phyloP scores from a whole-genome alignment of 176 grass and related monocot species.

The Carex myosuroides region DNA sequence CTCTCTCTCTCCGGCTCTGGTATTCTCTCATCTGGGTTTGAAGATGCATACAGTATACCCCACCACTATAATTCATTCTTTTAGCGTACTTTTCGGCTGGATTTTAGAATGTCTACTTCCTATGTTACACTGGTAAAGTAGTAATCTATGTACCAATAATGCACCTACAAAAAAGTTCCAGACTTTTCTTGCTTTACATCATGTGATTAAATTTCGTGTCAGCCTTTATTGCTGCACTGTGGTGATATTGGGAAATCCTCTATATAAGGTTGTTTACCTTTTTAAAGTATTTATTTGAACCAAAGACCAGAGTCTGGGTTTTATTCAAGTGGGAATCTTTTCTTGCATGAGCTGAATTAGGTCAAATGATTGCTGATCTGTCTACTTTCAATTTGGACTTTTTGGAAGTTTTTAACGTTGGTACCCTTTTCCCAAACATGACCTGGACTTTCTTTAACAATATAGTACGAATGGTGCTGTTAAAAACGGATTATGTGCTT shows the following conservation, averaged over 20 bases:
- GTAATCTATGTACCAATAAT: constrained; percentile 16
- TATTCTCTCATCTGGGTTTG: not conserved
- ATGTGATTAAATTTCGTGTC: not conserved
- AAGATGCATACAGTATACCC: not conserved
- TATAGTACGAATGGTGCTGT: not conserved
- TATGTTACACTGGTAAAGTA: not conserved
- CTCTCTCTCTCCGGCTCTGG: not conserved
- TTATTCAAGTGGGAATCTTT: not conserved
- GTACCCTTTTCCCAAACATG: not conserved
- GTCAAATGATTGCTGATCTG: not conserved
- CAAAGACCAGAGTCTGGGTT: not conserved
- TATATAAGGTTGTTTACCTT: not conserved
- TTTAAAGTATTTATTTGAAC: no score
- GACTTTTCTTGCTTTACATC: constrained; percentile 9
- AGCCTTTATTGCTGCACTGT: not conserved
- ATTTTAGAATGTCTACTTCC: constrained; percentile 16
- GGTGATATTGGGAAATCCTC: not conserved
- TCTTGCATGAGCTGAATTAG: not conserved
- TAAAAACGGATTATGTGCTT: not conserved
- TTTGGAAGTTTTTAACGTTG: not conserved
- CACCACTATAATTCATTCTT: constrained; percentile 20
- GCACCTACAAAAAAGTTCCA: not conserved
- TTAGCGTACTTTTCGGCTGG: not conserved
- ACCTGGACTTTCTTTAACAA: not conserved
- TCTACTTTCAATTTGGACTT: not conserved